Conservation (phyloP, 2,329 filamentous ascomycete genomes). For the Alternaria ventricosa region DNA sequence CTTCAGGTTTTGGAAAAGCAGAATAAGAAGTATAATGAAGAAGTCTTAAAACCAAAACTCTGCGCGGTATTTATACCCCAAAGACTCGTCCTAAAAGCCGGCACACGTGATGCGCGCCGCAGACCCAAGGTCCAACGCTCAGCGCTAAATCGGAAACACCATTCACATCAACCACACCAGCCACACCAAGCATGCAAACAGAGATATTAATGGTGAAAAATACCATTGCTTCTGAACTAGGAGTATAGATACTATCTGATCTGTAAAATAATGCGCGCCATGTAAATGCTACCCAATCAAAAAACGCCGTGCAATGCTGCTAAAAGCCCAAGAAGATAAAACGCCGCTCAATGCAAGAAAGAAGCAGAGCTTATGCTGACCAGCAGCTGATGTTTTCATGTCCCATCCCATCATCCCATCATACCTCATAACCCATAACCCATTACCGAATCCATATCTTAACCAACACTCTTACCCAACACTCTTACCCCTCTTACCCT, state of each 20-base stretch:
- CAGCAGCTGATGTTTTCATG: conserved; percentile 2
- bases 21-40: background rate
- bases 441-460: too few species aligned
- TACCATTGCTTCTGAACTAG: conserved; percentile 5
- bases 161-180: background rate
- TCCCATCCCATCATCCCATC: background rate
- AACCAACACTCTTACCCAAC: conserved; percentile 12
- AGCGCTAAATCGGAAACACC: too few species aligned
- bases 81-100: background rate
- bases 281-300: conserved; percentile 16
- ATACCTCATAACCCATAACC: background rate
- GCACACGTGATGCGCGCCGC: background rate
- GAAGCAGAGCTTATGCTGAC: conserved; percentile 5
- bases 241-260: background rate
- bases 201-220: background rate
- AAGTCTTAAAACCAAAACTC: background rate
- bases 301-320: conserved; percentile 6
- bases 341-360: conserved; percentile 7
- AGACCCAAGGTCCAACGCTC: background rate
- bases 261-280: background rate
- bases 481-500: conserved; percentile 41
- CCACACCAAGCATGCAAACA: background rate
- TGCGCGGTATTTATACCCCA: background rate
- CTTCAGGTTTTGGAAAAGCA: background rate
- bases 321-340: background rate